Evolutionary conservation across 2,329 filamentous ascomycete species (phyloP).

Genomic region (Ceratocystis smalleyi): DNA sequence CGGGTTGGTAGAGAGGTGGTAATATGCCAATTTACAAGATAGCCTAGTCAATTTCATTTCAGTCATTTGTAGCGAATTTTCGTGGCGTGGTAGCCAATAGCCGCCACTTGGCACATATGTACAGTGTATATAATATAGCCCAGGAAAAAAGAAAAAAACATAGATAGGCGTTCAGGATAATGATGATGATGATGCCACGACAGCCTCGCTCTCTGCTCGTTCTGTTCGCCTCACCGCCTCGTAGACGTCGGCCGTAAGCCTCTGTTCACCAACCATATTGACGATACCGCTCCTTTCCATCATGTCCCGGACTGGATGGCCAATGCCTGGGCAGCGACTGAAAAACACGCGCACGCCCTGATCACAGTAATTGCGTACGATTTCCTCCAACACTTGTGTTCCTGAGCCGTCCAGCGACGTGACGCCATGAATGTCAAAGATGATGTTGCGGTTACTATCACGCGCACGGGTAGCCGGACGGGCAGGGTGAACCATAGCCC

Average conservation of each 20-base stretch:
- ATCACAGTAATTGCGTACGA: constrained; percentile 65
- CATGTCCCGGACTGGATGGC: constrained; percentile 48
- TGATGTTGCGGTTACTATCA: constrained; percentile 80
- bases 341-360: constrained; percentile 67
- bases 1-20: too few species aligned
- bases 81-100: too few species aligned
- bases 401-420: constrained; percentile 87
- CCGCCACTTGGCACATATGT: too few species aligned
- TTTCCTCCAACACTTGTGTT: constrained; percentile 79
- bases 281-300: constrained; percentile 74
- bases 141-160: too few species aligned
- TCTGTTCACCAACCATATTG: constrained; percentile 54
- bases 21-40: too few species aligned
- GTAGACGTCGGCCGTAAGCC: constrained; percentile 72
- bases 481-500: constrained; percentile 77
- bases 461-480: constrained; percentile 60
- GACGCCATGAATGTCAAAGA: constrained; percentile 97
- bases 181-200: too few species aligned
- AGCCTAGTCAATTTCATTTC: too few species aligned
- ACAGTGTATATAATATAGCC: background rate
- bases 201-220: constrained; percentile 15
- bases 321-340: constrained; percentile 36
- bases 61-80: too few species aligned
- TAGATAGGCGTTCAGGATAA: background rate
- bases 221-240: constrained; percentile 74